Conservation (phyloP, 1,139 yeast genomes). For the Kurtzmaniella quercitrusa region DNA sequence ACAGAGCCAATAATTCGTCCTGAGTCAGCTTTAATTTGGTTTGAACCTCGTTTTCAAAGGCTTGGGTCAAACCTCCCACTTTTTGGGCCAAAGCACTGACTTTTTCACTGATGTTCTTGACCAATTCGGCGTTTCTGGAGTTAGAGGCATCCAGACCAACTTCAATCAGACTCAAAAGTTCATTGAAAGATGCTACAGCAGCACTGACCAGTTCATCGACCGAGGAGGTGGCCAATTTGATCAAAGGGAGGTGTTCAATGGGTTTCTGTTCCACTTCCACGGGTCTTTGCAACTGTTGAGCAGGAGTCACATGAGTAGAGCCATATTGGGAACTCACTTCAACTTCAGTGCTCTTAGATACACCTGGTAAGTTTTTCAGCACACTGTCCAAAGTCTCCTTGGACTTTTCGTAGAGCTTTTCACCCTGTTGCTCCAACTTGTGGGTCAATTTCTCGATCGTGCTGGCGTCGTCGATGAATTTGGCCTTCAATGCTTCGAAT, state of each 20-base stretch:
- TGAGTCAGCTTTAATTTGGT: constrained; percentile 35
- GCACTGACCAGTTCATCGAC: constrained; percentile 45
- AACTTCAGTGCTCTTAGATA: constrained; percentile 5
- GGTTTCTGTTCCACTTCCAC: constrained; percentile 35
- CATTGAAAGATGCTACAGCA: constrained; percentile 50
- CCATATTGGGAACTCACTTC: neutral
- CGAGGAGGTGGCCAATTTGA: constrained; percentile 20
- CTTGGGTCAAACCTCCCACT: constrained; percentile 32
- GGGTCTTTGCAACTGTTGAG: constrained; percentile 43
- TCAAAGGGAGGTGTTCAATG: constrained; percentile 32
- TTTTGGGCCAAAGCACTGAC: constrained; percentile 29
- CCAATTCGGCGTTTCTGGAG: constrained; percentile 21
- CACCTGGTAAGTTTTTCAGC: constrained; percentile 7
- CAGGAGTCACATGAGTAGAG: constrained; percentile 30
- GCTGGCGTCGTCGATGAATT: constrained; percentile 17
- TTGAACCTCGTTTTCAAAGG: constrained; percentile 40
- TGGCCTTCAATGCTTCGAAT: constrained; percentile 17
- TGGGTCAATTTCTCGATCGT: constrained; percentile 31
- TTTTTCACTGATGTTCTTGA: constrained; percentile 28
- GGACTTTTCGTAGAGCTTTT: constrained; percentile 34
- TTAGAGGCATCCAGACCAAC: constrained; percentile 25
- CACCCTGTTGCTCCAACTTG: constrained; percentile 32
- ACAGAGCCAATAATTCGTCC: constrained; percentile 52
- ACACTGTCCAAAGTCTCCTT: constrained; percentile 22
- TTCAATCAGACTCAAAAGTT: constrained; percentile 49